Conservation (phyloP, 225 moss, liverwort and hornwort genomes). For the Anthoceros angustus region DNA sequence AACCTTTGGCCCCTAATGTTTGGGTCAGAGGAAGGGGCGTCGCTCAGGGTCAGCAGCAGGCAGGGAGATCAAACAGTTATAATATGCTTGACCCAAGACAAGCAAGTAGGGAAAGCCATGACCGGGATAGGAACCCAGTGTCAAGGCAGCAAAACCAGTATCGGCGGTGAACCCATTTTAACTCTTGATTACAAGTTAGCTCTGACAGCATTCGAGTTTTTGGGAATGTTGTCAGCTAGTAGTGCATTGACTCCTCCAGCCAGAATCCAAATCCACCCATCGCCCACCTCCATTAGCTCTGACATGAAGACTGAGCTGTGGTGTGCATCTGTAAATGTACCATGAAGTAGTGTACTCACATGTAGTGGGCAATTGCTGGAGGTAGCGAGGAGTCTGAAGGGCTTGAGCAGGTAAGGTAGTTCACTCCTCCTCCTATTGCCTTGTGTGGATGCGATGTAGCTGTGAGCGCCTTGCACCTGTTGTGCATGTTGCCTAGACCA, state of each 20-base stretch:
- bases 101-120: background rate
- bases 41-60: background rate
- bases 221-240: background rate
- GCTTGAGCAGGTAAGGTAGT: too few species aligned
- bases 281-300: background rate
- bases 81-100: background rate
- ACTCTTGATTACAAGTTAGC: too few species aligned
- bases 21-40: slow-evolving; percentile 1
- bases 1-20: background rate
- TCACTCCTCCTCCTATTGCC: too few species aligned
- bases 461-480: too few species aligned
- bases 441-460: too few species aligned
- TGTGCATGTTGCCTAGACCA: too few species aligned
- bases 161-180: background rate
- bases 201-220: background rate
- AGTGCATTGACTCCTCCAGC: background rate
- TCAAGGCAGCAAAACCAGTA: slow-evolving; percentile 3
- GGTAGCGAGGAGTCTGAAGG: too few species aligned
- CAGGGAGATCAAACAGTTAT: background rate
- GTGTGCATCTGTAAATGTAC: background rate
- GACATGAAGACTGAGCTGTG: too few species aligned
- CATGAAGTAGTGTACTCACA: background rate
- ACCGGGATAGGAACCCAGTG: background rate
- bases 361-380: too few species aligned
- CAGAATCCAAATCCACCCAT: background rate